Base-by-base conservation (phyloP, 495 filamentous ascomycete species). In the Neurospora tetrasperma region DNA sequence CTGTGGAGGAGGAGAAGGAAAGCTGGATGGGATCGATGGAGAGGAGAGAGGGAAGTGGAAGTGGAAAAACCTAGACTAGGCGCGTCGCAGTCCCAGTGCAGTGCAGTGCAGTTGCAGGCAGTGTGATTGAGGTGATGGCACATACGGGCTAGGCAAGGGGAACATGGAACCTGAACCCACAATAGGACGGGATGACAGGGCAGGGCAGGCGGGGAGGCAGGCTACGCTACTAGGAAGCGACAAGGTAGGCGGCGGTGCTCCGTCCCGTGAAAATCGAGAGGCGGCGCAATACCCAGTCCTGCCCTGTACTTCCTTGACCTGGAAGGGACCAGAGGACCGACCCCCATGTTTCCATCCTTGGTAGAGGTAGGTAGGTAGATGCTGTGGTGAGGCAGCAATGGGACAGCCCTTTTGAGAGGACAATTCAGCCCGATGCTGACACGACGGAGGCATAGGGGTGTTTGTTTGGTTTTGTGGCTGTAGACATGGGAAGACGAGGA, bases 211-310 rank as follows among this genome's bases (percentile, higher is more conserved):
- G 35, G 35, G 54, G 54, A 62, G 14, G 5, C 54, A 66, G 54
- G 54, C 54, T 35, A 38, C 35, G 35, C 5, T 5, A 6, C 4
- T 38, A 38, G 35, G 35, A 5, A 39, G 54, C 1, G 54, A 66
- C 54, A 66, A 66, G 54, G 54, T 66, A 66, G 54, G 54, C 54
- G 54, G 54, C 54, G 54, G 54, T 66, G 54, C 54, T 66, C 23
- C 74, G 75, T 74, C 75, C 73, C 75, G 76, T 74, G 73, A 78
- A 80, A 79, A 78, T 72, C 54, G 73, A 71, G 75, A 76, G 74
- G 78, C 74, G 76, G 76, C 76, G 75, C 75, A 77, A 73, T 3
- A 31, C 27, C 27, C 27, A 31, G 27, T 66, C 23, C 27, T 38
- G 39, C 7, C 39, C 7, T 18, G 54, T 27, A 12, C 48, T 54